A percentile compares a stretch with the other conserved stretches of the same genome.
Evolutionary conservation across 352 stramenopile species (phyloP).

Genomic region (Pythium vanterpoolii): DNA sequence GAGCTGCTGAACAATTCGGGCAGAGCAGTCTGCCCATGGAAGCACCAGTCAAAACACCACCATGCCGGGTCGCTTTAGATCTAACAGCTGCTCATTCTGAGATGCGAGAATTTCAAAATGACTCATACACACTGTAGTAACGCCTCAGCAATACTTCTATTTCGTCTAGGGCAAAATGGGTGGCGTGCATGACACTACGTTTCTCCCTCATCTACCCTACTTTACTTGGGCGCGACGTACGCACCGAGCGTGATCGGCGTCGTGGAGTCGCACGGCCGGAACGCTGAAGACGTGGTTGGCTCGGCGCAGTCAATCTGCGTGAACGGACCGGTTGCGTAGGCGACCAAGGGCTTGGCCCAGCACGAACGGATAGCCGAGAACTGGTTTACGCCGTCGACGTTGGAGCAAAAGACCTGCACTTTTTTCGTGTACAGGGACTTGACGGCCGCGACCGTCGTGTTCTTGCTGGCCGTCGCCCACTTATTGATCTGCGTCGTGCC

Average conservation of each 20-base stretch:
- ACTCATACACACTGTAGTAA: too few relatives aligned
- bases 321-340: slow-evolving; percentile 34
- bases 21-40: too few relatives aligned
- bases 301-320: slow-evolving; percentile 48
- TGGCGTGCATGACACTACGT: too few relatives aligned
- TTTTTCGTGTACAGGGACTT: slow-evolving; percentile 49
- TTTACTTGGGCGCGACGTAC: slow-evolving; percentile 28
- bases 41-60: too few relatives aligned
- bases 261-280: slow-evolving; percentile 40
- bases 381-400: slow-evolving; percentile 50
- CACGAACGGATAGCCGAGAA: slow-evolving; percentile 69
- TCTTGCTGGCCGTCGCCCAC: slow-evolving; percentile 29
- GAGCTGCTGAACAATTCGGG: too few relatives aligned
- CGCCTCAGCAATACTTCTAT: too few relatives aligned
- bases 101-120: too few relatives aligned
- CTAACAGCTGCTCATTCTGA: too few relatives aligned
- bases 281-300: slow-evolving; percentile 34
- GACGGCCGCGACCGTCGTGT: slow-evolving; percentile 12
- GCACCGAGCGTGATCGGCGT: slow-evolving; percentile 39
- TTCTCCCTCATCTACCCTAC: neutral
- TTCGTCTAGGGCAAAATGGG: too few relatives aligned
- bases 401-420: slow-evolving; percentile 67
- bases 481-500: slow-evolving; percentile 46
- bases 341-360: slow-evolving; percentile 28
- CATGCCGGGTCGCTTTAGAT: too few relatives aligned